These are phyloP conservation scores for Apiotrichum brassicae DNA, from an alignment of 1,284 basidiomycete genomes.

Conservation along the genomic window DNA sequence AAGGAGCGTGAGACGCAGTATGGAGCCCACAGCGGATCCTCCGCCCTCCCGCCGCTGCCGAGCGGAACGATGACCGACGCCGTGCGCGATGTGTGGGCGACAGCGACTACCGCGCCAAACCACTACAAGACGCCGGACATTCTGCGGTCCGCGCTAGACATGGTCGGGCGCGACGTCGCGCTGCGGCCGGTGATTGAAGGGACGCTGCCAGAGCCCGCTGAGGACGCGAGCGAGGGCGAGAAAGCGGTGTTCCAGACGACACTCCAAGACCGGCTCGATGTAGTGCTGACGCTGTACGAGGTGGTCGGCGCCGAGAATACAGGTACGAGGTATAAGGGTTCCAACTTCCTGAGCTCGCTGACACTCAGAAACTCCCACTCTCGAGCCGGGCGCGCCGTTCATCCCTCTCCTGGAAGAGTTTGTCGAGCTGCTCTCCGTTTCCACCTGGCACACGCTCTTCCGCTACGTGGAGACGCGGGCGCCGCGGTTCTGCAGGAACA, in stretches of 20 bases:
- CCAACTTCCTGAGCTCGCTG: constrained; percentile 9
- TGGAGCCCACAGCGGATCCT: too few relatives aligned
- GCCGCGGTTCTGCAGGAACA: constrained; percentile 38
- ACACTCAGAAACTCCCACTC: constrained; percentile 17
- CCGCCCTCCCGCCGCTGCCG: too few relatives aligned
- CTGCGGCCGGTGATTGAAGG: constrained; percentile 23
- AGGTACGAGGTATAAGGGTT: constrained; percentile 15
- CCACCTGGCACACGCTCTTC: constrained; percentile 37
- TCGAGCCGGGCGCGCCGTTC: constrained; percentile 41
- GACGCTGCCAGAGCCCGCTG: constrained; percentile 25
- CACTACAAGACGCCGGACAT: too few relatives aligned
- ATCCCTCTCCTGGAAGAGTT: constrained; percentile 42
- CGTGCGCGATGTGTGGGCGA: too few relatives aligned
- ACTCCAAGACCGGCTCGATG: constrained; percentile 35
- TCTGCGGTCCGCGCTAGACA: constrained; percentile 28
- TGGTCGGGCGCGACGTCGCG: constrained; percentile 34
- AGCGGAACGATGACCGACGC: too few relatives aligned
- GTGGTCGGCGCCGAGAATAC: constrained; percentile 17
- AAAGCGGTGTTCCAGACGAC: constrained; percentile 24
- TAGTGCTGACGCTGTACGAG: constrained; percentile 39
- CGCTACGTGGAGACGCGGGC: constrained; percentile 36
- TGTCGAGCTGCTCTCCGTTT: constrained; percentile 37
- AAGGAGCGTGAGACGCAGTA: too few relatives aligned
- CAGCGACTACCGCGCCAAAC: too few relatives aligned
- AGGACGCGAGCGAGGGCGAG: constrained; percentile 12